Conservation (phyloP, 2,329 filamentous ascomycete species). For the Westerdykella aurantiaca region DNA sequence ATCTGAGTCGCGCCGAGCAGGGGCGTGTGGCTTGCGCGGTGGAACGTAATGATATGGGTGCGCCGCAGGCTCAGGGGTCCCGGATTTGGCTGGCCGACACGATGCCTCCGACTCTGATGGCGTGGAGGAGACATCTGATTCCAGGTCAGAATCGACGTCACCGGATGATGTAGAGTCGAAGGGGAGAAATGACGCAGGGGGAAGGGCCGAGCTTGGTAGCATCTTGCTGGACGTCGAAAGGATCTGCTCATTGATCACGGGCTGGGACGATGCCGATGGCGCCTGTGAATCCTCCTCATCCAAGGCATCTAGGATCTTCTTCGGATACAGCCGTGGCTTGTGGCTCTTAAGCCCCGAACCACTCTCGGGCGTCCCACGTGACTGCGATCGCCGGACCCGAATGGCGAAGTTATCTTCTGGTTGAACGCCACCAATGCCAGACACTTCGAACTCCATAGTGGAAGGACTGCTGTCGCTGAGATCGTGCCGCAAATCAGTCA, state of each 20-base stretch:
- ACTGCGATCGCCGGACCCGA: slow-evolving; percentile 41
- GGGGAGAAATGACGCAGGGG: slow-evolving; percentile 41
- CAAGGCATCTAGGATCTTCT: slow-evolving; percentile 34
- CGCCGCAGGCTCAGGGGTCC: neutral
- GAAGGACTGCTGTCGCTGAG: slow-evolving; percentile 20
- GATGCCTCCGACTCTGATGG: slow-evolving; percentile 17
- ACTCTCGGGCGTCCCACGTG: slow-evolving; percentile 4
- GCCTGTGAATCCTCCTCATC: slow-evolving; percentile 4
- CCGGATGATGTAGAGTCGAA: slow-evolving; percentile 34
- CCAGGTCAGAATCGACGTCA: slow-evolving; percentile 32
- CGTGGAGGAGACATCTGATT: slow-evolving; percentile 34
- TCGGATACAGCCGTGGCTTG: slow-evolving; percentile 16
- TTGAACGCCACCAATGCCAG: slow-evolving; percentile 56
- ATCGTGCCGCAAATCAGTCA: slow-evolving; percentile 21
- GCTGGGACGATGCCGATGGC: slow-evolving; percentile 6
- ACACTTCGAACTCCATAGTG: slow-evolving; percentile 40
- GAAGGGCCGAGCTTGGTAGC: slow-evolving; percentile 42
- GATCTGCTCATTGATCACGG: slow-evolving; percentile 58
- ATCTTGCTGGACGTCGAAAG: slow-evolving; percentile 63
- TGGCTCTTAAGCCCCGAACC: slow-evolving; percentile 1
- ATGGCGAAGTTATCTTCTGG: slow-evolving; percentile 53
- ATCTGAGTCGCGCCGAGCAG: slow-evolving; percentile 22
- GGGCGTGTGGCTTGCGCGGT: slow-evolving; percentile 7
- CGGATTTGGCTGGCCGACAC: neutral
- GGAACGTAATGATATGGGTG: neutral